These are phyloP conservation scores for Setaria italica DNA, from an alignment of 202 grass and related monocot species.

Conservation along the genomic window DNA sequence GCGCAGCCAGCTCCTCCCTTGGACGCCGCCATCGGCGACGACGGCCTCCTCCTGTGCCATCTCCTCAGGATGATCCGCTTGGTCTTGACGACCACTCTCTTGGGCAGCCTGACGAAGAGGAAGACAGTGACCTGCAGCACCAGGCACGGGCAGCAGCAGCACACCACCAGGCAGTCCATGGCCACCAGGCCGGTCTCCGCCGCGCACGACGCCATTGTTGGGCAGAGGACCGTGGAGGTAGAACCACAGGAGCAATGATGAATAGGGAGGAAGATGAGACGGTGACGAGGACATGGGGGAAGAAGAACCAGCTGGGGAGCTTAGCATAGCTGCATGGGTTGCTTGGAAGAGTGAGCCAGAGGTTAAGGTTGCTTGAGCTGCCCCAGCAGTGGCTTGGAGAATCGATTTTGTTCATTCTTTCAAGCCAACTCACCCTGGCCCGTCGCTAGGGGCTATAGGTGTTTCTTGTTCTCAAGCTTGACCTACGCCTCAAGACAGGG, in stretches of 20 bases:
- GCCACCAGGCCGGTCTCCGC: constrained; percentile 63
- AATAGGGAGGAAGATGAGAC: background rate
- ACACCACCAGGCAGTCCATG: constrained; percentile 91
- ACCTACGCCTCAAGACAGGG: constrained; percentile 32
- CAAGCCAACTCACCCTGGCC: constrained; percentile 57
- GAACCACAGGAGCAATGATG: background rate
- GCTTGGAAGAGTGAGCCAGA: constrained; percentile 50
- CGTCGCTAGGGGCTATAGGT: constrained; percentile 34
- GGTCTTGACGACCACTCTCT: constrained; percentile 66
- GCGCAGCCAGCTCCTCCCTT: background rate
- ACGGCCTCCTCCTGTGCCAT: constrained; percentile 45
- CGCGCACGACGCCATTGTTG: constrained; percentile 39
- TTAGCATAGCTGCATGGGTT: constrained; percentile 51
- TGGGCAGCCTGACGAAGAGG: constrained; percentile 79
- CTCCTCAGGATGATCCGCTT: constrained; percentile 69
- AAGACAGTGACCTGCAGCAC: constrained; percentile 88
- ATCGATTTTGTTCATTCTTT: constrained; percentile 66
- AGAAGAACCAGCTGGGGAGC: background rate
- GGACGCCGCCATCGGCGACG: background rate
- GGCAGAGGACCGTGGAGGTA: background rate
- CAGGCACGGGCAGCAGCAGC: constrained; percentile 88
- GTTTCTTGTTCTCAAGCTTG: constrained; percentile 48
- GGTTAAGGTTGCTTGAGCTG: constrained; percentile 63
- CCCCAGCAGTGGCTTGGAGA: constrained; percentile 48
- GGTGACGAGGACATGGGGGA: constrained; percentile 31